Conservation (phyloP, 2,329 filamentous ascomycete species). For the Penicillium sp. region DNA sequence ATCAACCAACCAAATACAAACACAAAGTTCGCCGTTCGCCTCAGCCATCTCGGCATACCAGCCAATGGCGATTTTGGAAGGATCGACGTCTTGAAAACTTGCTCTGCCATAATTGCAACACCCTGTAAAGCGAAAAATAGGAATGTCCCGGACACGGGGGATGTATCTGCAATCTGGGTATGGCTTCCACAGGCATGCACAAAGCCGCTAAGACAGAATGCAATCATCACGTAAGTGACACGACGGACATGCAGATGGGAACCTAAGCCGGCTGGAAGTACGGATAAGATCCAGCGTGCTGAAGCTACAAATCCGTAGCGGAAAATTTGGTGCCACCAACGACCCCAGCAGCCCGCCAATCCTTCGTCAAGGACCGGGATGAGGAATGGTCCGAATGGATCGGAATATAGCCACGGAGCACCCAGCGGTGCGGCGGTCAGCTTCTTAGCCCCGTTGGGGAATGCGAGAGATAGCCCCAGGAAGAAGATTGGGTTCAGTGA, state of each 20-base stretch:
- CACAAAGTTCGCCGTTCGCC: constrained; percentile 58
- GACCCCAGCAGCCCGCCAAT: constrained; percentile 76
- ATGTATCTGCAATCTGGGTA: constrained; percentile 61
- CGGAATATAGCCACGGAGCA: constrained; percentile 61
- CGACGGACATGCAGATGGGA: constrained; percentile 21
- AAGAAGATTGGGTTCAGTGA: constrained; percentile 61
- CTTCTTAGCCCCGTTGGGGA: constrained; percentile 55
- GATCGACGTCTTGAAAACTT: constrained; percentile 38
- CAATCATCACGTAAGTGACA: constrained; percentile 26
- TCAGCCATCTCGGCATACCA: constrained; percentile 46
- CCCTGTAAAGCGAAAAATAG: constrained; percentile 72
- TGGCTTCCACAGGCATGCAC: constrained; percentile 71
- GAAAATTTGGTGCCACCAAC: constrained; percentile 90
- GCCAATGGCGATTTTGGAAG: constrained; percentile 32
- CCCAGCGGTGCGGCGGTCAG: constrained; percentile 59
- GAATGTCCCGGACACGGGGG: constrained; percentile 53
- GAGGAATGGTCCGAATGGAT: constrained; percentile 54
- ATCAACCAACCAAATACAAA: constrained; percentile 68
- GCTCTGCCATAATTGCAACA: constrained; percentile 63
- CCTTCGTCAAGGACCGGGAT: constrained; percentile 57
- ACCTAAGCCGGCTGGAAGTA: constrained; percentile 19
- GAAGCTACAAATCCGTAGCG: constrained; percentile 54
- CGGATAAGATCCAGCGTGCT: constrained; percentile 41
- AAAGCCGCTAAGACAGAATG: constrained; percentile 37
- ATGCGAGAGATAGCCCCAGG: constrained; percentile 49